These are phyloP conservation scores for Pachyrhizus erosus DNA, from an alignment of 306 rosid genomes.

Conservation along the genomic window DNA sequence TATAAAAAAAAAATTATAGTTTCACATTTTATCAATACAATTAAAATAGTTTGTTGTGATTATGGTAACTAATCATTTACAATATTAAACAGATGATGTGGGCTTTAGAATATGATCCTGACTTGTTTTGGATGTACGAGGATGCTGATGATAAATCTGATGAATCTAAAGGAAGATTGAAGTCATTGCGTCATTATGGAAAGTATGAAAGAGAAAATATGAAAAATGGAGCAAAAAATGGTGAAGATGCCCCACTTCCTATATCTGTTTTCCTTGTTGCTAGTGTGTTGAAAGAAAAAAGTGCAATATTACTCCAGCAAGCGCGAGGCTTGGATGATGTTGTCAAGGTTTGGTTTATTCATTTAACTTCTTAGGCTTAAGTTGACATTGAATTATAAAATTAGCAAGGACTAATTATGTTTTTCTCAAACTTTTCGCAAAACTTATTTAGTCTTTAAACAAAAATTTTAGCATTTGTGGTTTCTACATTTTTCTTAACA, in stretches of 20 bases:
- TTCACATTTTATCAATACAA: neutral
- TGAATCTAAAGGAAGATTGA: slow-evolving; percentile 67
- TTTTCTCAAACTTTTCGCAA: no score
- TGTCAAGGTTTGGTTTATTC: slow-evolving; percentile 73
- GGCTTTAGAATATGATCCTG: slow-evolving; percentile 96
- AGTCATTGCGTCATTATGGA: slow-evolving; percentile 81
- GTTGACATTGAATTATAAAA: slow-evolving; percentile 14
- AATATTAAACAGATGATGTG: slow-evolving; percentile 88
- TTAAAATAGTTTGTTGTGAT: neutral
- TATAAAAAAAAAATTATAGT: no score
- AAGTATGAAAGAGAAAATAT: slow-evolving; percentile 87
- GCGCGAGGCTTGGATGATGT: slow-evolving; percentile 95
- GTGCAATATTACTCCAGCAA: slow-evolving; percentile 75
- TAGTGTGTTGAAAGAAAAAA: slow-evolving; percentile 91
- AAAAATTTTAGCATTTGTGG: no score
- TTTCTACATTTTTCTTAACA: no score
- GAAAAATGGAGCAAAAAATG: slow-evolving; percentile 54
- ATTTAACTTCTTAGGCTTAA: neutral
- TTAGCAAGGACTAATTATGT: no score
- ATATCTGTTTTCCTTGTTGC: slow-evolving; percentile 96
- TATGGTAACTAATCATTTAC: slow-evolving; percentile 26
- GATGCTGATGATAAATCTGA: slow-evolving; percentile 68
- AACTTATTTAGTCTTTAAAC: no score
- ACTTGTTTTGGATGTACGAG: slow-evolving; percentile 67
- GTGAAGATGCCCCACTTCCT: slow-evolving; percentile 79